These are phyloP conservation scores for Vigna unguiculata DNA, from an alignment of 306 rosid genomes.

Conservation along the genomic window DNA sequence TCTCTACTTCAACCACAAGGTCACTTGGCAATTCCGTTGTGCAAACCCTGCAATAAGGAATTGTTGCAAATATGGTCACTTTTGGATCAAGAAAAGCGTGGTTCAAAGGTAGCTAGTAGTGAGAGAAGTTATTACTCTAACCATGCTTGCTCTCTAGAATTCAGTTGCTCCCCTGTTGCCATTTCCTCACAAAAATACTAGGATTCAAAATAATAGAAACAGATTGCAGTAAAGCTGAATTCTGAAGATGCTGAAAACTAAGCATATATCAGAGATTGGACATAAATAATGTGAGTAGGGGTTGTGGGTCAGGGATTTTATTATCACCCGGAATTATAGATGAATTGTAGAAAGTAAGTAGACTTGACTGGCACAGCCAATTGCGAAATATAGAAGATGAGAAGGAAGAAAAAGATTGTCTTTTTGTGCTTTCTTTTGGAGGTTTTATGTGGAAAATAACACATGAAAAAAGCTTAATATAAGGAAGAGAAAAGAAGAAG, in stretches of 20 bases:
- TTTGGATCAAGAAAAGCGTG: background rate
- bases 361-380: background rate
- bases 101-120: background rate
- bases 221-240: background rate
- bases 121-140: background rate
- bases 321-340: background rate
- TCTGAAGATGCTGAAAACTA: background rate
- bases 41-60: constrained; percentile 14
- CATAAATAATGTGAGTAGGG: background rate
- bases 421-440: background rate
- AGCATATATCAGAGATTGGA: background rate
- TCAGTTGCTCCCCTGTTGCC: background rate
- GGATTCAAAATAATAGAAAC: background rate
- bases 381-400: constrained; percentile 1
- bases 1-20: background rate
- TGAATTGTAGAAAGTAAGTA: background rate
- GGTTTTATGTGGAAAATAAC: background rate
- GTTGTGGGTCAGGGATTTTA: background rate
- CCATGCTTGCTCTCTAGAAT: background rate
- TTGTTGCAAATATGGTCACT: background rate
- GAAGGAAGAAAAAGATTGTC: background rate
- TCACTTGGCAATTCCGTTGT: constrained; percentile 17
- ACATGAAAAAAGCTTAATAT: background rate
- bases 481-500: background rate
- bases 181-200: background rate